Base-by-base conservation (phyloP, 345 rosid genomes). In the Toxicodendron radicans region DNA sequence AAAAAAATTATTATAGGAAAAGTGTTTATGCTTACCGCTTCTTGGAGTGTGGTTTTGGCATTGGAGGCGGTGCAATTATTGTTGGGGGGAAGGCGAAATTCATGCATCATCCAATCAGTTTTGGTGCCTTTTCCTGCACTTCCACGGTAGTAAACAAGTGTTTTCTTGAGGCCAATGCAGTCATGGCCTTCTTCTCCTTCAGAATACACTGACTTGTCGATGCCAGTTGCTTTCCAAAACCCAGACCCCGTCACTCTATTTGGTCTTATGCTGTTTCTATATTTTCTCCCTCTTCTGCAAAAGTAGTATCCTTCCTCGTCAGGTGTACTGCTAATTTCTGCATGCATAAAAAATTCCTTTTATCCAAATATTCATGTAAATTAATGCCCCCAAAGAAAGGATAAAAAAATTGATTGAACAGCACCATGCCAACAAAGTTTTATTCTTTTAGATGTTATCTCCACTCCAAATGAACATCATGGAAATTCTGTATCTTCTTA, bases 101-200 rank as follows among this genome's bases (percentile, higher is more conserved):
- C 99, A 27, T 95, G 93, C 99, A 95, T 95, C 99, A 95, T 95
- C 99, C 99, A 95, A 59, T 92, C 98, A 1, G 99, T 92, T 78
- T 95, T 95, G 82, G 81, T 92, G 65, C 98, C 99, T 88, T 95
- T 95, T 10, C 97, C 97, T 0, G 99, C 99, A 7, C 85, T 83
- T 64, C 99, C 99, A 0, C 95, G 84, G 74, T 95, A 95, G 68
- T 95, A 92, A 0, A 95, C 99, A 10, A 95, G 84, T 2, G 98
- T 92, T 74, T 95, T 95, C 86, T 95, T 95, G 23, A 95, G 89
- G 16, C 99, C 99, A 53, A 91, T 83, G 79, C 87, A 78, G n/a
- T 76, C 81, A 46, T 79, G 81, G 66, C 81, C 86, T 66, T 77
- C 80, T 46, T 81, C 81, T 14, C 68, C 78, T 0, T 30, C 71